These are phyloP conservation scores for Aureobasidium leucospermi DNA, from an alignment of 2,329 filamentous ascomycete species.

Conservation along the genomic window DNA sequence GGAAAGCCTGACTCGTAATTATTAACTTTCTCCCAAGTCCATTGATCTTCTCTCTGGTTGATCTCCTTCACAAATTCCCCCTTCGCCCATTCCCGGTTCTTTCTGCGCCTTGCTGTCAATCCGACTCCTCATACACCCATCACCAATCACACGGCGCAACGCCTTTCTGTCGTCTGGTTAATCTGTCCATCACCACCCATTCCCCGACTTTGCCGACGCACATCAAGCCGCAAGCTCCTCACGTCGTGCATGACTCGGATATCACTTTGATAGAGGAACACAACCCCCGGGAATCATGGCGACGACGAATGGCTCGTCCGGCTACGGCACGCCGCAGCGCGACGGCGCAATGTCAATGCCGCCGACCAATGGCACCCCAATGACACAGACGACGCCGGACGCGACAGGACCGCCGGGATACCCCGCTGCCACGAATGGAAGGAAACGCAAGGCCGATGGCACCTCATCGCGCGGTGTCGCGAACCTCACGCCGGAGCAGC, in stretches of 20 bases:
- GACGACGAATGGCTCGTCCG: constrained; percentile 10
- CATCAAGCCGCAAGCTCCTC: neutral
- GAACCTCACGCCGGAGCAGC: constrained; percentile 78
- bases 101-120: neutral
- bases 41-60: neutral
- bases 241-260: constrained; percentile 5
- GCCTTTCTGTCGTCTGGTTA: neutral
- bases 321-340: constrained; percentile 12
- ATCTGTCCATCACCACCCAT: too few relatives aligned
- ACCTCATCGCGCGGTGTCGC: constrained; percentile 64
- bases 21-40: too few relatives aligned
- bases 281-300: neutral
- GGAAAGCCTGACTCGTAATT: neutral
- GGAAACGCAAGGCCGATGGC: constrained; percentile 30
- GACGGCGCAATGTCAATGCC: constrained; percentile 1
- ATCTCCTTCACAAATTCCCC: neutral
- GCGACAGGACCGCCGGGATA: neutral
- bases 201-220: too few relatives aligned
- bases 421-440: constrained; percentile 19
- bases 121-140: neutral
- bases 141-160: neutral
- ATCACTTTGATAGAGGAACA: neutral
- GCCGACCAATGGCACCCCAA: neutral
- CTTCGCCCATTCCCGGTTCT: neutral
- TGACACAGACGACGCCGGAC: neutral